These are phyloP conservation scores for Ceratobasidium sp. DNA, from an alignment of 1,284 basidiomycete species.

Conservation along the genomic window DNA sequence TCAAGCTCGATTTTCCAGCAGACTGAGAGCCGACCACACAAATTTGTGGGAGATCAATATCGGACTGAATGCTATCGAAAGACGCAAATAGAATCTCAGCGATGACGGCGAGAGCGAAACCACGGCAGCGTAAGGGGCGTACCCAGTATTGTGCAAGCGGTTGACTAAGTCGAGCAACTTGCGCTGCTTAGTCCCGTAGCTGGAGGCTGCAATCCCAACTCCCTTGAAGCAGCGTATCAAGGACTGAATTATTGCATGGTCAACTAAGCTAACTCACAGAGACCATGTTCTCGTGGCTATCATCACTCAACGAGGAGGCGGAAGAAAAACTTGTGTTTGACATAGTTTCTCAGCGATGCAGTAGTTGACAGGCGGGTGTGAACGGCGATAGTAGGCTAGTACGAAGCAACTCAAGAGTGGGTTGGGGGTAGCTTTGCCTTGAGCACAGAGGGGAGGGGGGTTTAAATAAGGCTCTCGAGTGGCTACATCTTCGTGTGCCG, in stretches of 20 bases:
- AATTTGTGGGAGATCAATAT: constrained; percentile 63
- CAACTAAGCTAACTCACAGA: not conserved
- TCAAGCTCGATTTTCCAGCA: constrained; percentile 69
- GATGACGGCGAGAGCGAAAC: not conserved
- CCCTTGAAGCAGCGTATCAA: not conserved
- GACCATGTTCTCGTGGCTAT: not conserved
- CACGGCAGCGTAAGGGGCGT: not conserved
- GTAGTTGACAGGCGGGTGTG: no score
- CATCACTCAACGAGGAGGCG: not conserved
- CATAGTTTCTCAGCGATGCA: not conserved
- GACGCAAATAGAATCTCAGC: not conserved
- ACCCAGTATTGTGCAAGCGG: constrained; percentile 46
- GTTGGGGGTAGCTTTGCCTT: not conserved
- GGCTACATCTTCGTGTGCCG: not conserved
- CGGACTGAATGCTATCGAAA: constrained; percentile 47
- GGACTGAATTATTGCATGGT: no score
- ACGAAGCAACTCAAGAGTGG: no score
- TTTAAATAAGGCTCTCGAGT: not conserved
- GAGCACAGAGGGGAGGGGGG: not conserved
- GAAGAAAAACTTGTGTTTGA: not conserved
- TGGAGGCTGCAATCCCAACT: constrained; percentile 19
- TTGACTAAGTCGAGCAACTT: constrained; percentile 45
- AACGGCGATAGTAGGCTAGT: no score
- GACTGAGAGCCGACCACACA: constrained; percentile 67
- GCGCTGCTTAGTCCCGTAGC: constrained; percentile 13